Base-by-base conservation (phyloP, 2,329 filamentous ascomycete genomes). In the Calonectria henricotiae region DNA sequence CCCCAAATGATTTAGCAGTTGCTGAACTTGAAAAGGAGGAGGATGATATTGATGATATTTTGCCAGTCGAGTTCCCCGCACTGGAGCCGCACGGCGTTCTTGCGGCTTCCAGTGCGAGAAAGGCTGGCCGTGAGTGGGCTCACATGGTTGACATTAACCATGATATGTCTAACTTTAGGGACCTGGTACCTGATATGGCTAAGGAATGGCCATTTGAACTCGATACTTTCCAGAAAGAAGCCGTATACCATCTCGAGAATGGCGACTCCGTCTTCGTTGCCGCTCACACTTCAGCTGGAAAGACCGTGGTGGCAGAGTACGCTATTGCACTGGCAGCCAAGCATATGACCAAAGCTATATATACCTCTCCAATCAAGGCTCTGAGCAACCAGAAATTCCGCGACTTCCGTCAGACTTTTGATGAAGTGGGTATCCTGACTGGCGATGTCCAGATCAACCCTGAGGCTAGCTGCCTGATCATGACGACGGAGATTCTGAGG, bases 281-380 rank as follows among this genome's bases (percentile, higher is more conserved):
- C 11, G 96, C 96, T 0, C 96, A 99, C 80, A 99, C 96, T 0
- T 99, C 96, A 39, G 96, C 96, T 25, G 96, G 96, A 67, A 99
- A 99, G 85, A 99, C 96, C 1, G 96, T 98, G 0, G 96, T 99
- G 15, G 96, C 96, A 32, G 96, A 99, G 81, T 99, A 99, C 82
- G 96, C 96, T 60, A 98, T 99, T 81, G 95, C 96, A 7, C 86
- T 99, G 69, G 96, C 96, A 35, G 92, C 94, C n/a, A 97, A 96
- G 80, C 96, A 99, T 81, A 98, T 98, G 96, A 99, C 96, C 9
- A 99, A 99, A 82, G 96, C 96, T 25, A 99, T 99, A 73, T 99
- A 99, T 81, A 99, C 96, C 0, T 98, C 96, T 0, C 96, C 96
- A 0, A 99, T 99, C 86, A 99, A 99, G 82, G 96, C 96, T 2